Percentiles rank a stretch among this genome's conserved stretches.
These are phyloP conservation scores for Grosmannia huntii DNA, from an alignment of 2,329 filamentous ascomycete genomes.

Conservation along the genomic window DNA sequence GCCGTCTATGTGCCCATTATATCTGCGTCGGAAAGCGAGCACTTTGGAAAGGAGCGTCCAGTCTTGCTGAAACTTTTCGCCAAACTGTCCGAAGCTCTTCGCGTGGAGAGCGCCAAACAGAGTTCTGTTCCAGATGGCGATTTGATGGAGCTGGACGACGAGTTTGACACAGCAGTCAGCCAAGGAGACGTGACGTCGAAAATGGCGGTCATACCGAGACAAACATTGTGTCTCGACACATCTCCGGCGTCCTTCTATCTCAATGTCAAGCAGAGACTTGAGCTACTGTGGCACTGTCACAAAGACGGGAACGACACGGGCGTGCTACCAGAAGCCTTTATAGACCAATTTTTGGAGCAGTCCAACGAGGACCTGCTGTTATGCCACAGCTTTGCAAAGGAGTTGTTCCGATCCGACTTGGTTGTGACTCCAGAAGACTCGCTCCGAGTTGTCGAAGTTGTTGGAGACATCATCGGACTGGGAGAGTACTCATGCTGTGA, in stretches of 20 bases:
- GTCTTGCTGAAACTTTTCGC: conserved; percentile 31
- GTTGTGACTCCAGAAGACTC: conserved; percentile 34
- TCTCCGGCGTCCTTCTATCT: conserved; percentile 33
- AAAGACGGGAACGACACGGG: conserved; percentile 31
- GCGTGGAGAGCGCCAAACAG: conserved; percentile 20
- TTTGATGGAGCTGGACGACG: conserved; percentile 54
- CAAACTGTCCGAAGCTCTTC: conserved; percentile 23
- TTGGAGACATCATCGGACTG: conserved; percentile 38
- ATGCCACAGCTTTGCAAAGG: conserved; percentile 34
- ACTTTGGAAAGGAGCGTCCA: conserved; percentile 24
- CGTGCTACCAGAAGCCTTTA: conserved; percentile 34
- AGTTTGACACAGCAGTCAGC: conserved; percentile 48
- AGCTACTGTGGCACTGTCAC: conserved; percentile 29
- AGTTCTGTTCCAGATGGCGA: conserved; percentile 29
- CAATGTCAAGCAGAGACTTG: conserved; percentile 32
- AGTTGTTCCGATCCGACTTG: conserved; percentile 42
- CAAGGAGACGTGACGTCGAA: conserved; percentile 26
- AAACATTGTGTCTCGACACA: conserved; percentile 27
- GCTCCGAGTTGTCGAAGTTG: conserved; percentile 31
- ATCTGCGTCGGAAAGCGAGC: conserved; percentile 22
- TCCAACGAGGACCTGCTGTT: conserved; percentile 40
- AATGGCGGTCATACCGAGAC: conserved; percentile 30
- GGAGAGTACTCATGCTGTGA: conserved; percentile 62
- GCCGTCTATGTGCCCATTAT: conserved; percentile 34
- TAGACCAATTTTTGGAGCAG: conserved; percentile 36